Conservation (phyloP, 345 rosid species). For the Eucalyptus lansdowneana region DNA sequence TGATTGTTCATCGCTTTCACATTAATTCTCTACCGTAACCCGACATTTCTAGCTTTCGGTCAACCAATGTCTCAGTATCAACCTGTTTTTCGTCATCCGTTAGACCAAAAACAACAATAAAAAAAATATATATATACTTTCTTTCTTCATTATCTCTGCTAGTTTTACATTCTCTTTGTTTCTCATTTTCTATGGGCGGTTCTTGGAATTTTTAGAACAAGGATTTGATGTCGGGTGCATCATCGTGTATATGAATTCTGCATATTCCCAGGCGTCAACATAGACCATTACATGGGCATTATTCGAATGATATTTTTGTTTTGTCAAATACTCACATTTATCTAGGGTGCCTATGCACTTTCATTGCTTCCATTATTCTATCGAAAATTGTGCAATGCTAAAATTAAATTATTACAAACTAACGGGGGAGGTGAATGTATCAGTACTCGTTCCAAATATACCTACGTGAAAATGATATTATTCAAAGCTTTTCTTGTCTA, state of each 20-base stretch:
- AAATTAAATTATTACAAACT: background rate
- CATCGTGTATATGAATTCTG: background rate
- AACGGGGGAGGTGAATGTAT: background rate
- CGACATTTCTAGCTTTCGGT: too few relatives aligned
- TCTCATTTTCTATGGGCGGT: background rate
- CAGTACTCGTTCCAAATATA: too few relatives aligned
- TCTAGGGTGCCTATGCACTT: background rate
- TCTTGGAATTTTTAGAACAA: background rate
- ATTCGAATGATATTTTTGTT: background rate
- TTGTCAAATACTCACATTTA: background rate
- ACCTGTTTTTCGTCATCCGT: background rate
- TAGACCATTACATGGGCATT: background rate
- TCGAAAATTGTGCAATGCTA: background rate
- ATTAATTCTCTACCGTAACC: background rate
- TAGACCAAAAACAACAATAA: background rate
- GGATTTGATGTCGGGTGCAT: background rate
- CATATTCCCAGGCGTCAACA: background rate
- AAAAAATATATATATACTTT: too few relatives aligned
- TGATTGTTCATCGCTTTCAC: background rate
- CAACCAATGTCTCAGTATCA: background rate
- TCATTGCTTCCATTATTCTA: background rate
- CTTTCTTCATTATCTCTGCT: background rate
- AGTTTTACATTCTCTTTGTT: too few relatives aligned
- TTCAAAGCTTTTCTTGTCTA: background rate
- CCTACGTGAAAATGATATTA: too few relatives aligned